Conservation (phyloP, 2,329 filamentous ascomycete species). For the Scleromitrula shiraiana region DNA sequence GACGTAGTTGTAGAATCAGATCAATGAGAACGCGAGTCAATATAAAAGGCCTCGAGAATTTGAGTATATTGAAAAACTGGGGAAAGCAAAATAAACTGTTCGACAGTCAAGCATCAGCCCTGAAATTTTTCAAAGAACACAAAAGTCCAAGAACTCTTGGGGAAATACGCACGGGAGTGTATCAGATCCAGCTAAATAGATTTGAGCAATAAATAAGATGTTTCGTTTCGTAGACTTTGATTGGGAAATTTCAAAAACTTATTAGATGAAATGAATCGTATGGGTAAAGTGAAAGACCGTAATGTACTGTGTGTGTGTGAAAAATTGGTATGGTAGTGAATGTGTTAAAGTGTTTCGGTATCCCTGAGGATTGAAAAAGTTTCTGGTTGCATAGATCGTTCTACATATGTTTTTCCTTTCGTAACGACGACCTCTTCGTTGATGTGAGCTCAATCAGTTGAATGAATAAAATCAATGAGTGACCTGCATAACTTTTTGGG, state of each 20-base stretch:
- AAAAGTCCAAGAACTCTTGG: neutral
- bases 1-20: neutral
- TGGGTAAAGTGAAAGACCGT: neutral
- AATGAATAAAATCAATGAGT: no score
- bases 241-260: neutral
- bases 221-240: neutral
- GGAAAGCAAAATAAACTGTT: conserved; percentile 1
- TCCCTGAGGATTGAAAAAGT: conserved; percentile 3
- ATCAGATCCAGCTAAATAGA: conserved; percentile 2
- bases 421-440: neutral
- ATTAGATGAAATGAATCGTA: neutral
- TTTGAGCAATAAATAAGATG: neutral
- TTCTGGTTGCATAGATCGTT: conserved; percentile 5
- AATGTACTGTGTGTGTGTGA: neutral
- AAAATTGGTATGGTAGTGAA: neutral
- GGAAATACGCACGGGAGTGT: conserved; percentile 5
- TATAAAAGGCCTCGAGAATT: neutral
- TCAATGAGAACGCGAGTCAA: neutral
- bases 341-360: conserved; percentile 1
- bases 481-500: conserved; percentile 5
- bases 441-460: neutral
- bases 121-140: conserved; percentile 1
- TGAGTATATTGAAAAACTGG: neutral
- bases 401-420: neutral
- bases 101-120: conserved; percentile 7